Conservation (phyloP, 2,329 filamentous ascomycete species). For the Scopulariopsis brevicaulis region DNA sequence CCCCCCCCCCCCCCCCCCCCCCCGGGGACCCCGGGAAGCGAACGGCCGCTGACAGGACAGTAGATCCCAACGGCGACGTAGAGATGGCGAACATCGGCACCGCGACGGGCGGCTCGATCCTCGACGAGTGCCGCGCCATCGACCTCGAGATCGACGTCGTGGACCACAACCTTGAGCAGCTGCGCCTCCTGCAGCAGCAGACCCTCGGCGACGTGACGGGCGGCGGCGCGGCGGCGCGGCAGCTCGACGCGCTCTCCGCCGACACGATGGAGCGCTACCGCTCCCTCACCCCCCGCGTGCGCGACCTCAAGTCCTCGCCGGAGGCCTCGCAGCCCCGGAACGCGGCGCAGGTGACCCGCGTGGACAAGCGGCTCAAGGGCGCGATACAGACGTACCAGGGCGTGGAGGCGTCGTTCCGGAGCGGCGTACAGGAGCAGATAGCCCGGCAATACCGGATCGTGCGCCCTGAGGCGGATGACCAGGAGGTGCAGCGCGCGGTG, state of each 20-base stretch:
- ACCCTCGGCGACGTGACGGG: conserved; percentile 61
- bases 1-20: too few species aligned
- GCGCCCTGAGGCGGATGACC: conserved; percentile 65
- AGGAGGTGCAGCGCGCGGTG: conserved; percentile 67
- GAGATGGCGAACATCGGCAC: conserved; percentile 27
- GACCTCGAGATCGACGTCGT: conserved; percentile 66
- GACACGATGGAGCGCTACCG: conserved; percentile 80
- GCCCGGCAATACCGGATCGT: conserved; percentile 86
- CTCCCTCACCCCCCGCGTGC: conserved; percentile 66
- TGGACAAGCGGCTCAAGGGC: conserved; percentile 68
- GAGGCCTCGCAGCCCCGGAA: conserved; percentile 65
- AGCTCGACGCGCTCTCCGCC: conserved; percentile 61
- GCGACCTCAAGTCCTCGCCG: conserved; percentile 69
- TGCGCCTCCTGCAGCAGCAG: conserved; percentile 59
- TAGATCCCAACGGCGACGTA: conserved; percentile 2
- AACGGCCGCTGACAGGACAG: conserved; percentile 3
- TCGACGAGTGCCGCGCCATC: conserved; percentile 77
- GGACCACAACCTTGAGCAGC: conserved; percentile 58
- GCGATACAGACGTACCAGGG: conserved; percentile 75
- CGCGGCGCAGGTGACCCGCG: conserved; percentile 66
- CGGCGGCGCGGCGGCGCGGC: conserved; percentile 51
- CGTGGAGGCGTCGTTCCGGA: conserved; percentile 69
- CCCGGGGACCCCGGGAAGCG: neutral
- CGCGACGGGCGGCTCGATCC: conserved; percentile 66
- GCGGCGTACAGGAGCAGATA: conserved; percentile 72